Percentiles rank a stretch among this genome's conserved stretches.
Conservation (phyloP, 345 rosid genomes). For the Sisymbrium altissimum region DNA sequence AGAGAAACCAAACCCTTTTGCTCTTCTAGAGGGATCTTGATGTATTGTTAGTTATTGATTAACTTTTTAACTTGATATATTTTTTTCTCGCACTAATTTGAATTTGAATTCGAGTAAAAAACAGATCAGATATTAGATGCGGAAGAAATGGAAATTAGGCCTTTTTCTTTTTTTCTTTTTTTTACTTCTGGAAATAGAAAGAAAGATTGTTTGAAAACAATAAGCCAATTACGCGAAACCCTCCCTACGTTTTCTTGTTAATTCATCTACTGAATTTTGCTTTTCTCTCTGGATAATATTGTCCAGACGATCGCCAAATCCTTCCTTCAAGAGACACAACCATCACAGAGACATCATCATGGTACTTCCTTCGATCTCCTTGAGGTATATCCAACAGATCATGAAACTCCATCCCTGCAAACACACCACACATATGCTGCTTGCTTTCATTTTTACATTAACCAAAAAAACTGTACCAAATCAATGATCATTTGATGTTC, state of each 20-base stretch:
- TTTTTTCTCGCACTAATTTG: background rate
- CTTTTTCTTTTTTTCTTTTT: background rate
- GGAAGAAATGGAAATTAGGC: background rate
- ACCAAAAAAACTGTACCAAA: background rate
- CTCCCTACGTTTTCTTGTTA: background rate
- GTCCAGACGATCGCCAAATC: conserved; percentile 96
- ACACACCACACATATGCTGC: background rate
- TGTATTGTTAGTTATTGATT: background rate
- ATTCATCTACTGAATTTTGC: conserved; percentile 25
- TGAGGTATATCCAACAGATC: conserved; percentile 89
- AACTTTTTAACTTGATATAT: no score
- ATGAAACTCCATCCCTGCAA: conserved; percentile 91
- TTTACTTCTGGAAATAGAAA: conserved; percentile 5
- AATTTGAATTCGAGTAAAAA: background rate
- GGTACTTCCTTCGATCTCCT: conserved; percentile 92
- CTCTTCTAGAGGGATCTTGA: background rate
- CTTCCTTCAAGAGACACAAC: conserved; percentile 97
- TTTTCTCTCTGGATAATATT: conserved; percentile 34
- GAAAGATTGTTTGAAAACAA: conserved; percentile 20
- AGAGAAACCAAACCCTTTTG: background rate
- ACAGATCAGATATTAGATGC: background rate
- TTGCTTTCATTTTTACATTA: background rate
- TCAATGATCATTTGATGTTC: background rate
- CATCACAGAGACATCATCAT: conserved; percentile 94
- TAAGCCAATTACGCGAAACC: conserved; percentile 17